Percentiles rank a stretch among this genome's conserved stretches.
These are phyloP conservation scores for Amanita inopinata DNA, from an alignment of 768 basidiomycete species.

Conservation along the genomic window DNA sequence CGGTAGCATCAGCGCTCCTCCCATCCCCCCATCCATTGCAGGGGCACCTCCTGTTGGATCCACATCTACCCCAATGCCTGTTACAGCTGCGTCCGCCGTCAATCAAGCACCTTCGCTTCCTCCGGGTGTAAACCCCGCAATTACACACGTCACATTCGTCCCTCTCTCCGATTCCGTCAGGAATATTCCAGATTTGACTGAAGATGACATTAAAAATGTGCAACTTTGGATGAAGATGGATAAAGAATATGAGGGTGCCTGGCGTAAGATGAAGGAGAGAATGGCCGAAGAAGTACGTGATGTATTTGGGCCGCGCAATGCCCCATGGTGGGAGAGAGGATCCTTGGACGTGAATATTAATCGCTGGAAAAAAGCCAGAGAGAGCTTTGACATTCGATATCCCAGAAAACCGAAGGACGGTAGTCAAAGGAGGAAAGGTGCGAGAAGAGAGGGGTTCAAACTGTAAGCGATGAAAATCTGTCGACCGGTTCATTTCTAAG, in stretches of 20 bases:
- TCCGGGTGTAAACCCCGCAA: slow-evolving; percentile 38
- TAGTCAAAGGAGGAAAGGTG: slow-evolving; percentile 39
- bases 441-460: slow-evolving; percentile 59
- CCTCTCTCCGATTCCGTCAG: slow-evolving; percentile 44
- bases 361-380: slow-evolving; percentile 31
- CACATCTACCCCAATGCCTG: slow-evolving; percentile 10
- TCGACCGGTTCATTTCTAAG: slow-evolving; percentile 9
- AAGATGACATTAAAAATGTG: slow-evolving; percentile 41
- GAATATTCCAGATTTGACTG: slow-evolving; percentile 43
- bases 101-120: slow-evolving; percentile 33
- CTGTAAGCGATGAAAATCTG: slow-evolving; percentile 46
- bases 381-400: slow-evolving; percentile 45
- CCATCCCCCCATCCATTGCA: slow-evolving; percentile 1
- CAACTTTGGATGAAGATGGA: slow-evolving; percentile 60
- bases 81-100: slow-evolving; percentile 12
- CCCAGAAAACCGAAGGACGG: slow-evolving; percentile 30
- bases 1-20: slow-evolving; percentile 10
- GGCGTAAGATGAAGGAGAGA: slow-evolving; percentile 39
- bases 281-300: slow-evolving; percentile 42
- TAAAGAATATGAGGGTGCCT: slow-evolving; percentile 41
- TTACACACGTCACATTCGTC: slow-evolving; percentile 52
- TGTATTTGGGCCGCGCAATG: slow-evolving; percentile 26
- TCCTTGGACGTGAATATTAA: slow-evolving; percentile 25
- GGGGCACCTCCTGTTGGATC: slow-evolving; percentile 2
- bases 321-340: slow-evolving; percentile 62